Percentiles rank a stretch among this genome's conserved stretches.
phyloP scores from a whole-genome alignment of 768 basidiomycete species.

The Serendipita indica region DNA sequence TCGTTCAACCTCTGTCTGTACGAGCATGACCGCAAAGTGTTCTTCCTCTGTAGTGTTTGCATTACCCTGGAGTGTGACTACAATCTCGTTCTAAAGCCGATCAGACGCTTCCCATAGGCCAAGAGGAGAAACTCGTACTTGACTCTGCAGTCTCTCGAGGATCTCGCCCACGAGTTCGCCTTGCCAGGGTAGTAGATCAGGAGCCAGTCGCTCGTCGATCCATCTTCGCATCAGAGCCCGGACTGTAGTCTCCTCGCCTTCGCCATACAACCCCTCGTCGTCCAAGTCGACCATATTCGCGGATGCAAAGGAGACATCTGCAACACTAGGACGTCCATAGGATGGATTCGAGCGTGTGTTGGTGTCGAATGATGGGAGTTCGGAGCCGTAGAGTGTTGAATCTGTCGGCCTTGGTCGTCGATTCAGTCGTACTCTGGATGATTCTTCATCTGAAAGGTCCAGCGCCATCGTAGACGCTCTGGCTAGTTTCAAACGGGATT shows the following conservation, averaged over 20 bases:
- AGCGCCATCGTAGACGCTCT: not conserved
- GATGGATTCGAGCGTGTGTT: not conserved
- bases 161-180: conserved; percentile 49
- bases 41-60: conserved; percentile 82
- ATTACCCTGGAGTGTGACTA: conserved; percentile 57
- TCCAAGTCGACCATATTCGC: conserved; percentile 2
- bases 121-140: conserved; percentile 37
- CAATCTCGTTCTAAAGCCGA: conserved; percentile 51
- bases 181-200: conserved; percentile 62
- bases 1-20: conserved; percentile 86
- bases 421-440: not conserved
- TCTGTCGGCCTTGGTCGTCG: conserved; percentile 2
- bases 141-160: conserved; percentile 65
- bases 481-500: too few species aligned
- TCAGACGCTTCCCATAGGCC: not conserved
- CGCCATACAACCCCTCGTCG: not conserved
- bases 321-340: not conserved
- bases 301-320: not conserved
- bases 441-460: not conserved
- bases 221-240: conserved; percentile 64
- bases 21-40: conserved; percentile 83
- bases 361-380: conserved; percentile 2
- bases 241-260: conserved; percentile 39
- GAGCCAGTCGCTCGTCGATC: conserved; percentile 74
- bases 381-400: not conserved